phyloP scores from a whole-genome alignment of 768 basidiomycete species.

The Mrakia frigida region DNA sequence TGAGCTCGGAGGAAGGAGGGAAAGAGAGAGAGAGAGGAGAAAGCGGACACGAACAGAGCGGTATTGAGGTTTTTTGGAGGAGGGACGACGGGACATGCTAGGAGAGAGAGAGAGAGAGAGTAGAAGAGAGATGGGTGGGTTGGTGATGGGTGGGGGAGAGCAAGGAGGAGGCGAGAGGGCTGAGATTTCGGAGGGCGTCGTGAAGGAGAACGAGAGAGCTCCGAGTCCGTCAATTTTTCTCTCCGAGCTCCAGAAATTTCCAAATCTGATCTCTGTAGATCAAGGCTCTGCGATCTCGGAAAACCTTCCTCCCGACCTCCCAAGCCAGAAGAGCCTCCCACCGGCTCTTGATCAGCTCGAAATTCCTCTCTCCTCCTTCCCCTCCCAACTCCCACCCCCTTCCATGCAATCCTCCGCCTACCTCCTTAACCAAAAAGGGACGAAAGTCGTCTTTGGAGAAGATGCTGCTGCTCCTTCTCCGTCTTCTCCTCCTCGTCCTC shows the following conservation, averaged over 20 bases:
- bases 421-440: not conserved
- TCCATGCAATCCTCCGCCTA: not conserved
- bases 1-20: not conserved
- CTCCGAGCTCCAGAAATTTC: no score
- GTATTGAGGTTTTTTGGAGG: not conserved
- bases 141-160: not conserved
- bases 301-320: no score
- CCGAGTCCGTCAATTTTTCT: no score
- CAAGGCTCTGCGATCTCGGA: no score
- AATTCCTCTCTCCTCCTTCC: not conserved
- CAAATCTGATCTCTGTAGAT: no score
- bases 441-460: constrained; percentile 9
- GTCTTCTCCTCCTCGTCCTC: constrained; percentile 3
- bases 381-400: not conserved
- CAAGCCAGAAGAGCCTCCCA: no score
- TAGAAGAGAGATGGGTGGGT: not conserved
- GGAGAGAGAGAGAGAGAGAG: not conserved
- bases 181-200: no score
- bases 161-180: not conserved
- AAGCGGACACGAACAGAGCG: not conserved
- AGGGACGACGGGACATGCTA: not conserved
- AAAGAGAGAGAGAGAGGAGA: not conserved
- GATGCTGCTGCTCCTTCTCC: not conserved
- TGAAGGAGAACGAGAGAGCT: no score
- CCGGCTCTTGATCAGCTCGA: no score